A percentile compares a stretch with the other conserved stretches of the same genome.
phyloP scores from a whole-genome alignment of 2,329 filamentous ascomycete species.

The Salinomyces thailandicus region DNA sequence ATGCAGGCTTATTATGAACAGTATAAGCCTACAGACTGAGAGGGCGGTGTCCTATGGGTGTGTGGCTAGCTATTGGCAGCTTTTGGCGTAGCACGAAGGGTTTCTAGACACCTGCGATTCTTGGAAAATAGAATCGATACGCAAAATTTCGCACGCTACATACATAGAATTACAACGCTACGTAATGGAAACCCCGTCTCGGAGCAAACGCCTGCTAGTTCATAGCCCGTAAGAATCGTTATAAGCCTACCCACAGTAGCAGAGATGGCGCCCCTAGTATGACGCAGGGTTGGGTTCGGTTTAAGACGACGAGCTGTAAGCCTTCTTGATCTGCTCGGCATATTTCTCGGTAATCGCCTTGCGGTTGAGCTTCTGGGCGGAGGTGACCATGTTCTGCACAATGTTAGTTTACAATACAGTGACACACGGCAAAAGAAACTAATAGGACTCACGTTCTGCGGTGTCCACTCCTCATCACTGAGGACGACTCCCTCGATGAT shows the following conservation, averaged over 20 bases:
- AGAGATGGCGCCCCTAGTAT: no score
- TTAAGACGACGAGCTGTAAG: slow-evolving; percentile 29
- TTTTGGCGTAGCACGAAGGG: no score
- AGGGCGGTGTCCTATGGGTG: no score
- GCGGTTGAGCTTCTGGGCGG: slow-evolving; percentile 44
- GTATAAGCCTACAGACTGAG: slow-evolving; percentile 25
- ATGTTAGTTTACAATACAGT: no score
- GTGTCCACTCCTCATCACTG: slow-evolving; percentile 80
- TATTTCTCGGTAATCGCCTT: slow-evolving; percentile 41
- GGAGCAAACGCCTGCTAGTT: background rate
- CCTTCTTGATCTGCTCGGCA: slow-evolving; percentile 40
- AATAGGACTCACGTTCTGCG: slow-evolving; percentile 62
- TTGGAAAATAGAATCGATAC: no score
- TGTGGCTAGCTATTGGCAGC: no score
- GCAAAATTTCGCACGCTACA: background rate
- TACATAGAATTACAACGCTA: background rate
- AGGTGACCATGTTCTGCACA: slow-evolving; percentile 38
- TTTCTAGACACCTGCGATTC: no score
- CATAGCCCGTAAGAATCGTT: background rate
- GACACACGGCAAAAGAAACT: no score
- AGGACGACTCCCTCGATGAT: slow-evolving; percentile 66
- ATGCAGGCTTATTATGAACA: slow-evolving; percentile 60
- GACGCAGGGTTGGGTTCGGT: no score
- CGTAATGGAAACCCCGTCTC: background rate
- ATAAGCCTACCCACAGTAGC: no score